A percentile compares a stretch with the other conserved stretches of the same genome.
Conservation (phyloP, 2,329 filamentous ascomycete genomes). For the Ophiocordyceps unilateralis region DNA sequence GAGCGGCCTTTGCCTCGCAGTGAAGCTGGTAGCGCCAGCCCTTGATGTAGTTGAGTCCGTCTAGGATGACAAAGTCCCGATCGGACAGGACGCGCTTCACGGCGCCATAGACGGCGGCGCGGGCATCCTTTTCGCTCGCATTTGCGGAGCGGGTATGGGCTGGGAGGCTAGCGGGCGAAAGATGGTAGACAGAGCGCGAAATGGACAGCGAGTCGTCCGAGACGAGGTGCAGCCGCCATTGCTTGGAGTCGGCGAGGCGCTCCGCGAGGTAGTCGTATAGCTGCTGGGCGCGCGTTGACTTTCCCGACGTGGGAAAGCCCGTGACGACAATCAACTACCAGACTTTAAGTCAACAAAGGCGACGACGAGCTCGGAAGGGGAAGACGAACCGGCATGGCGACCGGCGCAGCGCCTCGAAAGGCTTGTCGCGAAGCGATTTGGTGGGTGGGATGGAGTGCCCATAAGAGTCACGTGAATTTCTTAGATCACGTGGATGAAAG, state of each 20-base stretch:
- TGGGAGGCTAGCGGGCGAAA: constrained; percentile 31
- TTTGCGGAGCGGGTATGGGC: constrained; percentile 53
- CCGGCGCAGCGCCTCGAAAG: background rate
- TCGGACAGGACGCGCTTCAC: constrained; percentile 59
- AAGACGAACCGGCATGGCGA: constrained; percentile 2
- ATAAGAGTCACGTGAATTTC: background rate
- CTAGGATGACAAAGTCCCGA: constrained; percentile 62
- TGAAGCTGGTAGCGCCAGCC: constrained; percentile 76
- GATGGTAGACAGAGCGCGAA: constrained; percentile 52
- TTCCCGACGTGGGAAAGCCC: constrained; percentile 51
- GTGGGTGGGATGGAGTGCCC: background rate
- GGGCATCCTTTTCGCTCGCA: constrained; percentile 63
- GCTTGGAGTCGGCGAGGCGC: constrained; percentile 32
- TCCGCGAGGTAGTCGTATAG: constrained; percentile 46
- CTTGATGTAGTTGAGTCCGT: constrained; percentile 78
- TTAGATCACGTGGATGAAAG: too few species aligned
- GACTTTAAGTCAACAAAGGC: background rate
- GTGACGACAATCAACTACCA: constrained; percentile 47
- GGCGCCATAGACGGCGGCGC: constrained; percentile 58
- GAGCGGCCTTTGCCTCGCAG: constrained; percentile 66
- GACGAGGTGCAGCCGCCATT: constrained; percentile 51
- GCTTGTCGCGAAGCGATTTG: background rate
- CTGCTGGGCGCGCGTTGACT: constrained; percentile 48
- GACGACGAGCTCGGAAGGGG: background rate
- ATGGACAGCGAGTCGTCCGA: constrained; percentile 57